Evolutionary conservation across 306 rosid genomes (phyloP), one percentile per base, ranked within the genome.

Genomic region (Cicer bijugum): DNA sequence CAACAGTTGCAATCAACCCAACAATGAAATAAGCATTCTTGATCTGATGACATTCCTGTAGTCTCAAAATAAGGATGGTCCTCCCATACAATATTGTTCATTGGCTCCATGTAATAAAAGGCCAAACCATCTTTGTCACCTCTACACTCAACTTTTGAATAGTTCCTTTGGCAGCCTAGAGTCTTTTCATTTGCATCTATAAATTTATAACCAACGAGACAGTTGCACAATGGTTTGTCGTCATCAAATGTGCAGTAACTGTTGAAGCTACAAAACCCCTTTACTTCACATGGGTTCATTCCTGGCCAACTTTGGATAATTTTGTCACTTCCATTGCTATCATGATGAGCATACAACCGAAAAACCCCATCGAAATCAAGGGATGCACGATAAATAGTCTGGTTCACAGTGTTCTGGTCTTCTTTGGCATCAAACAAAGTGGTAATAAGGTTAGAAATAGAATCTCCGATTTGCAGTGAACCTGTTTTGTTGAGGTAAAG

Each of bases 1-100:
- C 69, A 76, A 10, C 84, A 83, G n/a, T 53, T 17, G 62, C 77
- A 83, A 53, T 83, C 87, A 5, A 20, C 47, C 40, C 76, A 72
- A 53, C 87, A 83, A 52, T 79, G 14, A 12, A 0, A 16, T 23
- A 23, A 0, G 67, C 87, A 83, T 0, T 76, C 62, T 6, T 75
- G 69, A 48, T 76, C 42, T 5, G 7, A 2, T 5, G 9, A 1
- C 64, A 67, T 76, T 6, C 2, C 2, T 1, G 1, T 0, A 16
- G 6, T 59, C 15, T 0, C 3, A 0, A 4, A 14, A 60, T 80
- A 83, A 80, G 82, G n/a, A 44, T 0, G 0, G 10, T 67, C 80
- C 2, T 2, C 17, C 77, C 73, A 52, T 0, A 0, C 0, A 35
- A 66, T 19, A 37, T 23, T 9, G 2, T 7, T 4, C 60, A 75